phyloP scores from a whole-genome alignment of 2,329 filamentous ascomycete genomes.

The Grosmannia huntii region DNA sequence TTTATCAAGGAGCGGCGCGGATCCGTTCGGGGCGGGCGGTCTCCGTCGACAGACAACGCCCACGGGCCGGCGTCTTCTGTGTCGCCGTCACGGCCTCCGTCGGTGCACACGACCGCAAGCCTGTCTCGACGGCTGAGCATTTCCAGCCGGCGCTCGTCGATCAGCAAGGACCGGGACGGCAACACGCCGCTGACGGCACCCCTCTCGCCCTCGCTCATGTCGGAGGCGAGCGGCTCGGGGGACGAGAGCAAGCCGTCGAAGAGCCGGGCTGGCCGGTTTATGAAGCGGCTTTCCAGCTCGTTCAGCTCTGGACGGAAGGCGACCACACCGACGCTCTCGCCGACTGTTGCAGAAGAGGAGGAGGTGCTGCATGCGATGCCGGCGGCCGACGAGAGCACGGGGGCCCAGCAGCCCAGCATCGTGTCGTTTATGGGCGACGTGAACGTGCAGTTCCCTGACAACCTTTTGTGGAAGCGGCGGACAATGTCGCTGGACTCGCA shows the following conservation, averaged over 20 bases:
- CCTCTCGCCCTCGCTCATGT: conserved; percentile 27
- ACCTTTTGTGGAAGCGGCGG: conserved; percentile 88
- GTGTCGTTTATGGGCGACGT: conserved; percentile 72
- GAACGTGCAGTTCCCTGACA: conserved; percentile 95
- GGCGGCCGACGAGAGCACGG: conserved; percentile 4
- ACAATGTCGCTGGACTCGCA: conserved; percentile 74
- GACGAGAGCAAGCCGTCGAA: conserved; percentile 32
- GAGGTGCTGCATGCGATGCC: conserved; percentile 15
- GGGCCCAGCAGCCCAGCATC: conserved; percentile 25
- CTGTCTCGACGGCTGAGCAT: conserved; percentile 51
- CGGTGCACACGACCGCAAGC: conserved; percentile 33
- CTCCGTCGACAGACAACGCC: conserved; percentile 32
- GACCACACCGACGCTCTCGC: conserved; percentile 31
- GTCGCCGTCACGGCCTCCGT: conserved; percentile 35
- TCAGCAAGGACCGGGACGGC: conserved; percentile 28
- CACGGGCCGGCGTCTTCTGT: conserved; percentile 11
- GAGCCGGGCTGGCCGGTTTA: conserved; percentile 42
- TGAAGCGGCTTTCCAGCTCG: conserved; percentile 44
- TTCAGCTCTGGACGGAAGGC: conserved; percentile 35
- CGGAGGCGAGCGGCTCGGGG: conserved; percentile 32
- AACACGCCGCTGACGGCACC: conserved; percentile 14
- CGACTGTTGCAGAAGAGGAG: conserved; percentile 38
- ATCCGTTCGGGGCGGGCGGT: conserved; percentile 31
- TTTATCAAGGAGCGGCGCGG: conserved; percentile 48
- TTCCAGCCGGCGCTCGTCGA: conserved; percentile 44